Evolutionary conservation across 108 stramenopile species (phyloP), one percentile per base, ranked within the genome.

Genomic region (Nitzschia palea): DNA sequence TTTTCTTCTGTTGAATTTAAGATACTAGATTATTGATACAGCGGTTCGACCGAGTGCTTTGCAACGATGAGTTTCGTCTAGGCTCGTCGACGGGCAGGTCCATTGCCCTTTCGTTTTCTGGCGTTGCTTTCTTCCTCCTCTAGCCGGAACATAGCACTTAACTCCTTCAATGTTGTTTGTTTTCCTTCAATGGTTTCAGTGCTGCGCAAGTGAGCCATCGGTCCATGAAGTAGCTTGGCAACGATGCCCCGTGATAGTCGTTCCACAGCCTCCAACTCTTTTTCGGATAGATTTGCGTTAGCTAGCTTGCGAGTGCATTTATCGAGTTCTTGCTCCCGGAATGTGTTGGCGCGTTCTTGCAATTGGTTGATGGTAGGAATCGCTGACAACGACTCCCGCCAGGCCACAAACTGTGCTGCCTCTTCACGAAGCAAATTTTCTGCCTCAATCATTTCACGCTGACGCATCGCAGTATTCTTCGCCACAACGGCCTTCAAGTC

Each of bases 401-500:
- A 99, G 23, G 84, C 81, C 54, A 75, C 65, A 75, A 95, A 99
- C 64, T 94, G 83, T 28, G 25, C 67, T 15, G 89, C 77, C 78
- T 98, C 98, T 68, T 97, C 98, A 23, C 65, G 65, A 23, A 98
- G 77, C 20, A 98, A 77, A 22, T 61, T 79, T 75, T 99, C 95
- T 6, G 97, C 98, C 78, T 99, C 97, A n/a, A 97, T 78, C 94
- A 99, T 97, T 84, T 99, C 96, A 55, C 82, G 78, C 79, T 95
- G 94, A 67, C 98, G 88, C 92, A 96, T 96, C 50, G 96, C 96
- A 55, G 95, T 96, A 57, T 99, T 99, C 60, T 95, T 92, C 56
- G 94, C 98, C 44, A 99, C 97, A 15, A 99, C 98, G 51, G 95
- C 96, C 85, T 97, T 99, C 45, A 99, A 84, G 69, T 97, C 95